A percentile compares a stretch with the other conserved stretches of the same genome.
Evolutionary conservation across 345 rosid species (phyloP).

Genomic region (Arabidopsis arenosa): DNA sequence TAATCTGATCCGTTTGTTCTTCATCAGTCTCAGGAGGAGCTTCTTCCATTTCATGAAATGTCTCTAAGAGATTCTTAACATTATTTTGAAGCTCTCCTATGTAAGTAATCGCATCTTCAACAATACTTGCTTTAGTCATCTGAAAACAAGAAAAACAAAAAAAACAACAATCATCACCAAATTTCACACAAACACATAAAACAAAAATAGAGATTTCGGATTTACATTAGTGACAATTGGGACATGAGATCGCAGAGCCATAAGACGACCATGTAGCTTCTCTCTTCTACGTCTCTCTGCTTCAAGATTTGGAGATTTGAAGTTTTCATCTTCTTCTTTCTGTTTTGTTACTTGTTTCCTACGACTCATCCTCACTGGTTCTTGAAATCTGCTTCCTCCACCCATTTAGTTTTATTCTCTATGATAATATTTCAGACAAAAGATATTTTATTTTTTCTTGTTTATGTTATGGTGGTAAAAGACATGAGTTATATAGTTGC

Average conservation of each 20-base stretch:
- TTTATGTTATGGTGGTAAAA: slow-evolving; percentile 27
- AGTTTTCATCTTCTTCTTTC: slow-evolving; percentile 39
- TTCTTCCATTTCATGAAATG: slow-evolving; percentile 65
- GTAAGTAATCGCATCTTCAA: slow-evolving; percentile 87
- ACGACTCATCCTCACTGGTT: slow-evolving; percentile 42
- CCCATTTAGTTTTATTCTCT: slow-evolving; percentile 14
- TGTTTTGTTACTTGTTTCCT: slow-evolving; percentile 47
- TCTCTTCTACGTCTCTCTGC: slow-evolving; percentile 83
- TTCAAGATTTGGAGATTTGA: slow-evolving; percentile 73
- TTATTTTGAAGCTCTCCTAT: slow-evolving; percentile 60
- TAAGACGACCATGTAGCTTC: slow-evolving; percentile 76
- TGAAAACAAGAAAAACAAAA: slow-evolving; percentile 22
- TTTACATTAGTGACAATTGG: slow-evolving; percentile 84
- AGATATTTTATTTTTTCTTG: neutral
- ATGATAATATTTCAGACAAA: slow-evolving; percentile 14
- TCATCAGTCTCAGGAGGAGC: slow-evolving; percentile 34
- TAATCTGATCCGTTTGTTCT: slow-evolving; percentile 38
- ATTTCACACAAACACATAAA: neutral
- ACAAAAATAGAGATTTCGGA: neutral
- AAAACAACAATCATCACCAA: neutral
- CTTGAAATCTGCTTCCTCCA: slow-evolving; percentile 25
- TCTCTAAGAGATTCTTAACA: slow-evolving; percentile 55
- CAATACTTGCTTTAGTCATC: slow-evolving; percentile 87
- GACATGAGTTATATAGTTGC: slow-evolving; percentile 43
- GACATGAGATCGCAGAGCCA: slow-evolving; percentile 73